Percentiles rank a stretch among this genome's conserved stretches.
phyloP scores from a whole-genome alignment of 306 rosid genomes.

The Lathyrus oleraceus region DNA sequence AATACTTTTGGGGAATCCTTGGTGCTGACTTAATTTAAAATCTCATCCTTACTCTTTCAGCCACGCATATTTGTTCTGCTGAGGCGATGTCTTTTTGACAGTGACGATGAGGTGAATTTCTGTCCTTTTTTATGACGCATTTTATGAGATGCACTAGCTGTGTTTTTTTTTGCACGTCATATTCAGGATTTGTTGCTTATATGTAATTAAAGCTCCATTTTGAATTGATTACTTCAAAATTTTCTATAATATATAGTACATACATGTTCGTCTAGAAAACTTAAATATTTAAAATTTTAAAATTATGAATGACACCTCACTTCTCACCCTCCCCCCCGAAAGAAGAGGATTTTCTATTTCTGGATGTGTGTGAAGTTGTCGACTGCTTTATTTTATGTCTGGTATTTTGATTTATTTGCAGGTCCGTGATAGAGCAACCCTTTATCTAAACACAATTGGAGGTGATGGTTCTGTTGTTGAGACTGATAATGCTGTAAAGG shows the following conservation, averaged over 20 bases:
- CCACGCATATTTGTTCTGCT: slow-evolving; percentile 84
- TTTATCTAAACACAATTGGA: slow-evolving; percentile 81
- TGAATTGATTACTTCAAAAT: slow-evolving; percentile 11
- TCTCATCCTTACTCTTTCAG: slow-evolving; percentile 50
- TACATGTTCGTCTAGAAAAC: slow-evolving; percentile 13
- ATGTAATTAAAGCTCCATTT: slow-evolving; percentile 14
- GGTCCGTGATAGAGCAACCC: slow-evolving; percentile 99
- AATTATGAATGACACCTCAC: slow-evolving; percentile 9
- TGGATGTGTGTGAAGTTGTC: background rate
- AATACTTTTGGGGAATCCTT: slow-evolving; percentile 22
- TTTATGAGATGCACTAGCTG: slow-evolving; percentile 23
- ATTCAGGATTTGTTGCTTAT: background rate
- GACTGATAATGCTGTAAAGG: slow-evolving; percentile 71
- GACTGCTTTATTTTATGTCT: slow-evolving; percentile 10
- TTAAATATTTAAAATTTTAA: background rate
- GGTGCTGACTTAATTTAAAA: slow-evolving; percentile 38
- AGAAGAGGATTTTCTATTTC: background rate
- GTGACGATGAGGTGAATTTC: slow-evolving; percentile 89
- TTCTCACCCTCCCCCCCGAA: background rate
- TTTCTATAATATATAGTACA: slow-evolving; percentile 5
- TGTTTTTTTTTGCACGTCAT: background rate
- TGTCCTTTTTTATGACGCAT: slow-evolving; percentile 24
- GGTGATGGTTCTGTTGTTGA: slow-evolving; percentile 76
- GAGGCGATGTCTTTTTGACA: slow-evolving; percentile 88
- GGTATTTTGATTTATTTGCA: slow-evolving; percentile 38